Percentiles rank a stretch among this genome's conserved stretches.
These are phyloP conservation scores for Dalbergia cultrata DNA, from an alignment of 306 rosid species.

Conservation along the genomic window DNA sequence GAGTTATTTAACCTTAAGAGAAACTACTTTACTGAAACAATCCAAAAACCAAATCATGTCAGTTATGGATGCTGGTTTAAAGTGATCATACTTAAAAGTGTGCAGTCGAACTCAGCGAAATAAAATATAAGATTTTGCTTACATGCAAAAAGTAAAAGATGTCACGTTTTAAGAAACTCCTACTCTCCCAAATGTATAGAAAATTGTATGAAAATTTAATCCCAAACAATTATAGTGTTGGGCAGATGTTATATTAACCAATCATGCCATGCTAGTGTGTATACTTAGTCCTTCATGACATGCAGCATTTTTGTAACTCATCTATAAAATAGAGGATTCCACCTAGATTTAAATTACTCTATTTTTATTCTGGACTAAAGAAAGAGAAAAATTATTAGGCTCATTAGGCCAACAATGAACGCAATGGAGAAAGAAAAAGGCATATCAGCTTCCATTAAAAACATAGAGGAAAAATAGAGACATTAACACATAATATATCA, in stretches of 20 bases:
- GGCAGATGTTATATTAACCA: neutral
- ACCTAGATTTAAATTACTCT: too few relatives aligned
- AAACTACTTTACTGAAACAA: neutral
- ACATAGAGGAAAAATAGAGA: too few relatives aligned
- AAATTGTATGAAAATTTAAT: neutral
- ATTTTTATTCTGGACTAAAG: too few relatives aligned
- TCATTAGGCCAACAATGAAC: too few relatives aligned
- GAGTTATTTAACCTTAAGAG: constrained; percentile 12
- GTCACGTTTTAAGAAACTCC: constrained; percentile 1
- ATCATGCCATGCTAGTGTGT: too few relatives aligned
- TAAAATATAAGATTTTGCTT: constrained; percentile 8
- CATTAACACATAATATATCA: too few relatives aligned
- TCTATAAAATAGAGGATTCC: too few relatives aligned
- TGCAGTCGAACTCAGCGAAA: neutral
- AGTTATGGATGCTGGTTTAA: neutral
- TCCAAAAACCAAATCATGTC: constrained; percentile 17
- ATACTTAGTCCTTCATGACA: too few relatives aligned
- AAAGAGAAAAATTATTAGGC: too few relatives aligned
- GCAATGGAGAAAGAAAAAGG: too few relatives aligned
- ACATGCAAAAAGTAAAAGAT: neutral
- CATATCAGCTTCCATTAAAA: neutral
- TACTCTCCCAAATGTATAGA: neutral
- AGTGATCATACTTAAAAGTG: constrained; percentile 1
- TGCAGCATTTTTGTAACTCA: too few relatives aligned
- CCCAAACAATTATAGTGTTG: neutral